Base-by-base conservation (phyloP, 345 rosid genomes). In the Camelina hispida region DNA sequence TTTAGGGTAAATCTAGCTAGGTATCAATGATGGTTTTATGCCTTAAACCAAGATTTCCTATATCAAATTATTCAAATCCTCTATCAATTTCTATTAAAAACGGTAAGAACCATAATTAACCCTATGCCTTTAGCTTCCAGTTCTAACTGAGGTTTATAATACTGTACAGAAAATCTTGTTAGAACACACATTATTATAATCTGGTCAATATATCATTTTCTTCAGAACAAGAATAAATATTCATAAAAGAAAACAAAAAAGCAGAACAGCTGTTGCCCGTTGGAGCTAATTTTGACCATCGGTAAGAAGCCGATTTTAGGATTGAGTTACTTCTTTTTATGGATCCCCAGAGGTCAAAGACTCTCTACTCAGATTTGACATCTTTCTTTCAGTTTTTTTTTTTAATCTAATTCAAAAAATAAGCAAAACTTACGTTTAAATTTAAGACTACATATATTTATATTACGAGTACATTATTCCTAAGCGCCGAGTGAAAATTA, bases 331-430 rank as follows among this genome's bases (percentile, higher is more conserved):
- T 48, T 59, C 12, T 47, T 78, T 78, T 71, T 47, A 68, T 58
- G 62, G 81, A 78, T 65, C 68, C 68, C 81, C 81, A 71, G 62
- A 52, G 81, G 77, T 58, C 50, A 78, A 78, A 71, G 61, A 71
- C 81, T 58, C 77, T 48, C 77, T 71, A 66, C 62, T 71, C 50
- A 12, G 81, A 78, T 78, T 71, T 78, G 81, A 71, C 77, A 57
- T 23, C 23, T 30, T 50, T 15, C 7, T 38, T 50, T 70, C 17
- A 14, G 10, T 11, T 57, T 25, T 11, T 56, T 56, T 55, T 46
- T 28, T 11, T 0, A 38, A 40, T 32, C 4, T 65, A 10, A 48
- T 25, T 46, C 18, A 28, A 63, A 16, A 13, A 23, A 2, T 2
- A 53, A 44, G 8, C 44, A 56, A 32, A 25, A 56, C 30, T 12